Evolutionary conservation across 1,284 basidiomycete genomes (phyloP), one percentile per base, ranked within the genome.

Genomic region (Cutaneotrichosporon mucoides): DNA sequence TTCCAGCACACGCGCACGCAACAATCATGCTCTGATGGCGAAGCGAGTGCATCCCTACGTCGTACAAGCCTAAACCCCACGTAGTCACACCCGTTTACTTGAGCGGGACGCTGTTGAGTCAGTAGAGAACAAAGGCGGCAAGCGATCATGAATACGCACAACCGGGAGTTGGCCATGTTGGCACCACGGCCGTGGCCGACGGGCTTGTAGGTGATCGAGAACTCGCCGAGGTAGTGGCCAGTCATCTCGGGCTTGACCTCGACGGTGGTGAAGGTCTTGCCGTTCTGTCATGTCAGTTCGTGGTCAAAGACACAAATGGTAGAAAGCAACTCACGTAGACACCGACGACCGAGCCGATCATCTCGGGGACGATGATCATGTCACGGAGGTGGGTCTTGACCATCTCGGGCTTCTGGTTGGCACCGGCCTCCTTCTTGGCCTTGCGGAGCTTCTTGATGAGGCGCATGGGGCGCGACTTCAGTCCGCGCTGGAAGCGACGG

Each of bases 181-280:
- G 92, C 92, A 87, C 94, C 94, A 77, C 94, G 92, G 86, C 95
- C 95, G 86, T 99, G 96, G 84, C 94, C 94, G 81, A 98, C 95
- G 77, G 95, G 94, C 81, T 89, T 87, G 90, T 98, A 99, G 67
- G 92, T 93, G 82, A 89, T 89, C 72, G 83, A 83, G 79, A 84
- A 84, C 84, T 99, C 95, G 70, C 84, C 94, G 74, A 99, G 92
- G 85, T 99, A 99, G 86, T 95, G 93, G 68, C 95, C 96, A 67
- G 90, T 91, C 96, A 98, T 98, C 82, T 99, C 96, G 71, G 96
- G 94, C 85, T 96, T 99, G 85, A 99, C 94, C 83, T 98, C 93
- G 66, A 98, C 92, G 53, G 90, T 88, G 84, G 92, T 93, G 85
- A 94, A 95, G 66, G 90, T 88, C 88, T 91, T 79, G 61, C 77